Conservation (phyloP, 257 asterid species). For the Anisodus acutangulus region DNA sequence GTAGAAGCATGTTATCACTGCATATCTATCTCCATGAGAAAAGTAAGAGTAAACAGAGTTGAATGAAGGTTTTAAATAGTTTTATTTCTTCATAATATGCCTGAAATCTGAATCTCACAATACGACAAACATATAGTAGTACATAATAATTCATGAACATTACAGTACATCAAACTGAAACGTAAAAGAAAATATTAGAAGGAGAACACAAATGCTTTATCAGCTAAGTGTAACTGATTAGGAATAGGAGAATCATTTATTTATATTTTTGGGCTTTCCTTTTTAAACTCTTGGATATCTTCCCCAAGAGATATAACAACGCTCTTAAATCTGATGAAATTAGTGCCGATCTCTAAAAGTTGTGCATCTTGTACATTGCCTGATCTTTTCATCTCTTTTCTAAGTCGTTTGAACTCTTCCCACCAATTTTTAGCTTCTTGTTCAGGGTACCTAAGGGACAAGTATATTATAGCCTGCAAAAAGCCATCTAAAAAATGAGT, state of each 20-base stretch:
- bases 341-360: not conserved
- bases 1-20: not conserved
- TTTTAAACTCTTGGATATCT: slow-evolving; percentile 9
- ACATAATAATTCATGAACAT: not conserved
- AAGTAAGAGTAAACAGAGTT: too few species aligned
- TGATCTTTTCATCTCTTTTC: not conserved
- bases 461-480: slow-evolving; percentile 23
- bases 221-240: not conserved
- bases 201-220: not conserved
- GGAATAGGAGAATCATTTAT: not conserved
- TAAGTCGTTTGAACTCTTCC: not conserved
- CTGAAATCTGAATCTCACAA: not conserved
- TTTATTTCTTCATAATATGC: too few species aligned
- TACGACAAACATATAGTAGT: too few species aligned
- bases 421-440: not conserved
- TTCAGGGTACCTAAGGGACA: not conserved
- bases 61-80: too few species aligned
- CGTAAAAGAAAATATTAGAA: not conserved
- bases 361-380: not conserved
- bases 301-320: not conserved
- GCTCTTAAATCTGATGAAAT: not conserved
- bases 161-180: not conserved
- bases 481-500: not conserved
- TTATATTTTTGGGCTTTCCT: not conserved
- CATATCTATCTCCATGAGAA: too few species aligned